Percentiles rank a stretch among this genome's conserved stretches.
phyloP scores from a whole-genome alignment of 2,329 filamentous ascomycete genomes.

The Exophiala sp. region DNA sequence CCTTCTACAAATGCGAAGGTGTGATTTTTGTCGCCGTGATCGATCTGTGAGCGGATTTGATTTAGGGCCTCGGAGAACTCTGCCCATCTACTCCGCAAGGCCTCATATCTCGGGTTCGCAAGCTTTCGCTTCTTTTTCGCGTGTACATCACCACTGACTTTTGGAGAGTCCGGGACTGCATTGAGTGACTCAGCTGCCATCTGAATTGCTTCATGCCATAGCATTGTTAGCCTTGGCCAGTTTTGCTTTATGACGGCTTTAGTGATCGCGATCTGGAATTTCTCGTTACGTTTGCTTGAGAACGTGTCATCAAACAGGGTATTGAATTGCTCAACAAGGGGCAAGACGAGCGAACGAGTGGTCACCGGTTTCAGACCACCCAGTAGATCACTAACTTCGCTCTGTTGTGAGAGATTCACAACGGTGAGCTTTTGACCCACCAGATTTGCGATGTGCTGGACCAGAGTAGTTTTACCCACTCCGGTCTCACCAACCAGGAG shows the following conservation, averaged over 20 bases:
- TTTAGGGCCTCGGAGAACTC: conserved; percentile 70
- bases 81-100: conserved; percentile 72
- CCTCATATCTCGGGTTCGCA: conserved; percentile 49
- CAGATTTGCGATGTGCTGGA: conserved; percentile 83
- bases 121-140: conserved; percentile 69
- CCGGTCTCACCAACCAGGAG: conserved; percentile 97
- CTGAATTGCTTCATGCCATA: conserved; percentile 85
- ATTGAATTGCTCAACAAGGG: conserved; percentile 90
- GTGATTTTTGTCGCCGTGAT: conserved; percentile 69
- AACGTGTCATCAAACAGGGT: conserved; percentile 85
- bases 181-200: conserved; percentile 71
- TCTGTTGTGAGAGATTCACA: conserved; percentile 96
- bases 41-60: conserved; percentile 75
- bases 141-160: conserved; percentile 27
- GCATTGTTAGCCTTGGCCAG: conserved; percentile 79
- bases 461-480: conserved; percentile 94
- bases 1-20: conserved; percentile 96
- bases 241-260: conserved; percentile 78
- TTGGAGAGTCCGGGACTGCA: conserved; percentile 30
- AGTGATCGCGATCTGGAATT: conserved; percentile 75
- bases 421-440: conserved; percentile 84
- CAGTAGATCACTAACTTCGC: conserved; percentile 90
- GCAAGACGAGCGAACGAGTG: conserved; percentile 78
- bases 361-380: conserved; percentile 97
- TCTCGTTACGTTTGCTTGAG: conserved; percentile 79